Evolutionary conservation across 768 basidiomycete species (phyloP).

Genomic region (Calvatia gigantea): DNA sequence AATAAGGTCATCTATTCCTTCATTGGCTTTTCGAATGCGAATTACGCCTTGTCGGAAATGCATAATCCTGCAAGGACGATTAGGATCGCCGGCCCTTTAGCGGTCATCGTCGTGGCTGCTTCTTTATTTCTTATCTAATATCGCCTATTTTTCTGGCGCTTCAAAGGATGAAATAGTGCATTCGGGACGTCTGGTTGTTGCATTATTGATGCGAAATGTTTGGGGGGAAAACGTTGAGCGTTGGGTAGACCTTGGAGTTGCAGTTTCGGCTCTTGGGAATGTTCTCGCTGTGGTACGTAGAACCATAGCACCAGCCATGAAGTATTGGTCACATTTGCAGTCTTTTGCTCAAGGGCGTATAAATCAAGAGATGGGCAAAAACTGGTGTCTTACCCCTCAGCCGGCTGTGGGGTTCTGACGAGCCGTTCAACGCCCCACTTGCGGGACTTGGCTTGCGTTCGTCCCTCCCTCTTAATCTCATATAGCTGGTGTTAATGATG

Average conservation of each 20-base stretch:
- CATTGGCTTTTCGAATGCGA: constrained; percentile 56
- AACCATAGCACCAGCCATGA: constrained; percentile 15
- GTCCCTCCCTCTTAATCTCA: constrained; percentile 22
- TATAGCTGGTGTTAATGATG: background rate
- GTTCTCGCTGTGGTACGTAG: constrained; percentile 38
- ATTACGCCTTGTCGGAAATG: constrained; percentile 55
- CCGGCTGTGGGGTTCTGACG: constrained; percentile 50
- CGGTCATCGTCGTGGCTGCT: constrained; percentile 42
- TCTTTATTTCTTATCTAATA: constrained; percentile 48
- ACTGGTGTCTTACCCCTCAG: constrained; percentile 55
- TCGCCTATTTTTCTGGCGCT: constrained; percentile 60
- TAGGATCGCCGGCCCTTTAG: constrained; percentile 50
- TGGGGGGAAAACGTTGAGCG: constrained; percentile 45
- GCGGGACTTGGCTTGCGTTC: constrained; percentile 47
- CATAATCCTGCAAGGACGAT: constrained; percentile 52
- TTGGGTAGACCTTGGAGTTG: constrained; percentile 27
- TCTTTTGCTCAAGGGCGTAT: constrained; percentile 30
- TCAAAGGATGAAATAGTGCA: constrained; percentile 49
- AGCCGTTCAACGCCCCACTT: constrained; percentile 54
- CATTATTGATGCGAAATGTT: constrained; percentile 53
- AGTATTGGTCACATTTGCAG: background rate
- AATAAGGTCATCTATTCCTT: constrained; percentile 40
- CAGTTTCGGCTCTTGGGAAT: constrained; percentile 51
- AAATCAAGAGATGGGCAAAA: constrained; percentile 54
- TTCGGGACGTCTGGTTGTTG: constrained; percentile 50